phyloP scores from a whole-genome alignment of 108 stramenopile species.

The Aureococcus anophagefferens region DNA sequence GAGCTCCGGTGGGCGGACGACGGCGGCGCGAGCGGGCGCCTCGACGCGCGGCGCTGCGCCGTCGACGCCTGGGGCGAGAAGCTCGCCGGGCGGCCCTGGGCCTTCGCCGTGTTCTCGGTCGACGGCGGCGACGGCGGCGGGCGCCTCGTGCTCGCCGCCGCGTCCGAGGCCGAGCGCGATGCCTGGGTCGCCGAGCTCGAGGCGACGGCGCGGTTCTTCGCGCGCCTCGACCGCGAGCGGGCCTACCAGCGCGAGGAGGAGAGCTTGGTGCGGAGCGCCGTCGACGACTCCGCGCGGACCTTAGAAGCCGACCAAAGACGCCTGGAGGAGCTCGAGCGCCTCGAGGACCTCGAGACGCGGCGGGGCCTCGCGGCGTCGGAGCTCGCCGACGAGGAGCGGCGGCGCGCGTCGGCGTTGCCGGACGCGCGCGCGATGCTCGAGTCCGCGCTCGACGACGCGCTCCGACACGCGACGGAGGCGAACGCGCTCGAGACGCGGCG shows the following conservation, averaged over 20 bases:
- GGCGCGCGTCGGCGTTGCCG: background rate
- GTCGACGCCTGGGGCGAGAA: background rate
- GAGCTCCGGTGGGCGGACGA: background rate
- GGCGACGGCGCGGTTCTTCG: background rate
- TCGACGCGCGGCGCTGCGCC: background rate
- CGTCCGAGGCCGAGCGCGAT: background rate
- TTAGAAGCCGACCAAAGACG: background rate
- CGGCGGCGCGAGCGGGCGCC: background rate
- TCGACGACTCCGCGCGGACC: background rate
- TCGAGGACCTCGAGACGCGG: background rate
- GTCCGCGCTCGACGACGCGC: background rate
- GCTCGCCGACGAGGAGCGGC: background rate
- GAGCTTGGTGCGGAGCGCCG: background rate
- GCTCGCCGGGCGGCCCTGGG: background rate
- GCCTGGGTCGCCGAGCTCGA: background rate
- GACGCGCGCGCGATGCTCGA: background rate
- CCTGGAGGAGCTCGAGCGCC: background rate
- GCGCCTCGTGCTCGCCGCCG: background rate
- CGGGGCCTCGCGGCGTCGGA: background rate
- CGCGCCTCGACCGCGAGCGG: background rate
- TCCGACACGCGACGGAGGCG: background rate
- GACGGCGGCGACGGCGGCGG: background rate
- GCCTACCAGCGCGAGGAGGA: background rate
- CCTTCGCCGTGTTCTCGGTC: background rate
- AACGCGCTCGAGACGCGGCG: background rate